Percentiles rank a stretch among this genome's conserved stretches.
Evolutionary conservation across 1,284 basidiomycete genomes (phyloP).

Genomic region (Ustilago curta): DNA sequence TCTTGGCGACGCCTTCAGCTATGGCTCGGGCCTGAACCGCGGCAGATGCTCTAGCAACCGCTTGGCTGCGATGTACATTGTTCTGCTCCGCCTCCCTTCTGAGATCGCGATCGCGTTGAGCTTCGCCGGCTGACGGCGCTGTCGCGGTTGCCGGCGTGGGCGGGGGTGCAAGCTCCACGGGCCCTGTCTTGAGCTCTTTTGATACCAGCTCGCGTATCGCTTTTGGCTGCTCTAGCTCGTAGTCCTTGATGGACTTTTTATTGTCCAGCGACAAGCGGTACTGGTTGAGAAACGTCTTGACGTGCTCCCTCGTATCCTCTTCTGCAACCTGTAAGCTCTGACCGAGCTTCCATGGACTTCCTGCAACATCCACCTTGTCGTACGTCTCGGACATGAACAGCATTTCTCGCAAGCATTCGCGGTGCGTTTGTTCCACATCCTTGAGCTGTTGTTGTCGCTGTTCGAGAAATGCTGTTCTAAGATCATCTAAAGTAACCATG

Average conservation of each 20-base stretch:
- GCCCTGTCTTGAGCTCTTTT: constrained; percentile 34
- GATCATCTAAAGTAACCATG: constrained; percentile 50
- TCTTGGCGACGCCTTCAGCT: constrained; percentile 36
- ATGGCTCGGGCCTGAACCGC: constrained; percentile 44
- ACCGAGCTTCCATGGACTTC: constrained; percentile 47
- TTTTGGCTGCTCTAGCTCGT: constrained; percentile 35
- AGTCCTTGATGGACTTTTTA: constrained; percentile 27
- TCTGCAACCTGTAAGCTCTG: constrained; percentile 35
- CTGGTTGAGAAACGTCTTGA: constrained; percentile 26
- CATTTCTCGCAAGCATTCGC: constrained; percentile 38
- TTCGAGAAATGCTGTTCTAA: constrained; percentile 40
- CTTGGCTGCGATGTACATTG: constrained; percentile 37
- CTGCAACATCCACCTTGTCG: constrained; percentile 34
- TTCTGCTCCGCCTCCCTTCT: constrained; percentile 30
- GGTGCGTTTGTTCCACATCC: constrained; percentile 34
- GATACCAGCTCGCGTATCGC: constrained; percentile 31
- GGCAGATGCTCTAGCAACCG: constrained; percentile 38
- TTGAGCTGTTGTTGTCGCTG: constrained; percentile 42
- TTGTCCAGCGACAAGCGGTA: constrained; percentile 33
- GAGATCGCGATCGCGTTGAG: constrained; percentile 42
- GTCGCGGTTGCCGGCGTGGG: constrained; percentile 42
- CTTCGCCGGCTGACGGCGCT: constrained; percentile 29
- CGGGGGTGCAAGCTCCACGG: constrained; percentile 42
- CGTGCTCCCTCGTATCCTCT: constrained; percentile 29
- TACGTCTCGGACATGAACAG: constrained; percentile 48